A percentile compares a stretch with the other conserved stretches of the same genome.
These are phyloP conservation scores for Lactifluus subvellereus DNA, from an alignment of 768 basidiomycete species.

Conservation along the genomic window DNA sequence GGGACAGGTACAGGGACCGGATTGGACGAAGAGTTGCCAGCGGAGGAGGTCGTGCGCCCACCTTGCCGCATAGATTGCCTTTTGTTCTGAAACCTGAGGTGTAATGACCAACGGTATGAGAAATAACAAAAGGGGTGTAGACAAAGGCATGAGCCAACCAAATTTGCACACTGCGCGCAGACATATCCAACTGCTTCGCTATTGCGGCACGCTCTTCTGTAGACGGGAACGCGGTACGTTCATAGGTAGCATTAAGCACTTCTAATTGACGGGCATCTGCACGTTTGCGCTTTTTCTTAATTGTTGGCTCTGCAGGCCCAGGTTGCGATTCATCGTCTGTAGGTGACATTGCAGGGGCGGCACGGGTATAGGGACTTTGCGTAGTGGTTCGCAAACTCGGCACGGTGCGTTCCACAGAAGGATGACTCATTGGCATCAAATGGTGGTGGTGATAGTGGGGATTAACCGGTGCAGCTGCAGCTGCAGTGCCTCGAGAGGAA, in stretches of 20 bases:
- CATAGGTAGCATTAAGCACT: slow-evolving; percentile 74
- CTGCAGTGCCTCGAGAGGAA: slow-evolving; percentile 25
- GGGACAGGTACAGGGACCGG: not conserved
- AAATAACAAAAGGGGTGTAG: not conserved
- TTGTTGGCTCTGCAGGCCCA: slow-evolving; percentile 48
- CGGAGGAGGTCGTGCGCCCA: slow-evolving; percentile 6
- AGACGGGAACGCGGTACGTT: slow-evolving; percentile 79
- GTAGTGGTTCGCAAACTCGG: slow-evolving; percentile 32
- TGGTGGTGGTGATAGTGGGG: slow-evolving; percentile 24
- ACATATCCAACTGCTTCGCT: slow-evolving; percentile 76
- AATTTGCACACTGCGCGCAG: slow-evolving; percentile 79
- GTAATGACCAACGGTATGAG: not conserved
- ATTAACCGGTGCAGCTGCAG: slow-evolving; percentile 19
- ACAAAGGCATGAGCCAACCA: slow-evolving; percentile 45
- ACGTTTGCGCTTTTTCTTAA: slow-evolving; percentile 86
- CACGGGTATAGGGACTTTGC: slow-evolving; percentile 48
- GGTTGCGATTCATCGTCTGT: slow-evolving; percentile 24
- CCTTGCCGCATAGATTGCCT: slow-evolving; percentile 21
- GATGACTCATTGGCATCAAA: slow-evolving; percentile 28
- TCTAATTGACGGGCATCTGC: slow-evolving; percentile 76
- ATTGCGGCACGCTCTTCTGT: slow-evolving; percentile 78
- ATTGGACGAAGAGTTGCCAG: not conserved
- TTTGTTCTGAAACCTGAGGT: slow-evolving; percentile 23
- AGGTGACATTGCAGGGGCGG: slow-evolving; percentile 25
- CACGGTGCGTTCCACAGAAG: slow-evolving; percentile 30